phyloP scores from a whole-genome alignment of 2,329 filamentous ascomycete genomes.

The Lachnum nothofagi region DNA sequence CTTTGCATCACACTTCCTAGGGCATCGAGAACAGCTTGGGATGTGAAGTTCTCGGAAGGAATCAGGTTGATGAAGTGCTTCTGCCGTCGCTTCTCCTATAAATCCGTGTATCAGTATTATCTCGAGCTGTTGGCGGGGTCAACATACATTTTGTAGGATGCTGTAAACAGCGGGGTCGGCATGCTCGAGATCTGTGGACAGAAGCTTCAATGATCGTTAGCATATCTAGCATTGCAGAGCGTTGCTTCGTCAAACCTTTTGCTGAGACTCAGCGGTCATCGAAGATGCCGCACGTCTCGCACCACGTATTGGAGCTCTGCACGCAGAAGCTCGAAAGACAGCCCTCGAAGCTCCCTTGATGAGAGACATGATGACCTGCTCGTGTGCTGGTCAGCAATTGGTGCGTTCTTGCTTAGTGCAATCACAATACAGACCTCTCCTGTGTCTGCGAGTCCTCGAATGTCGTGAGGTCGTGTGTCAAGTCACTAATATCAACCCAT shows the following conservation, averaged over 20 bases:
- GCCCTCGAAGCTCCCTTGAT: conserved; percentile 28
- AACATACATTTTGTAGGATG: conserved; percentile 78
- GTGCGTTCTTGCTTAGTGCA: no score
- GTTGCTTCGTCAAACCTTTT: conserved; percentile 43
- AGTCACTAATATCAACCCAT: no score
- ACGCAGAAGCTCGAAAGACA: conserved; percentile 20
- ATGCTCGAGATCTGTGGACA: conserved; percentile 72
- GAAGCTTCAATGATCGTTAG: conserved; percentile 51
- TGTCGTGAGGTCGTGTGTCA: no score
- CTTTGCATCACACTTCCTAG: conserved; percentile 94
- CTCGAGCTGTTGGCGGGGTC: neutral
- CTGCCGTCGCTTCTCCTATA: conserved; percentile 86
- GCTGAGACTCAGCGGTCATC: conserved; percentile 48
- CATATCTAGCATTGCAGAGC: conserved; percentile 2
- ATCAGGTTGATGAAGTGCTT: conserved; percentile 99
- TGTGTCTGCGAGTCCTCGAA: no score
- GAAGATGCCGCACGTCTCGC: conserved; percentile 28
- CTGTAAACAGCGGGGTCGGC: conserved; percentile 82
- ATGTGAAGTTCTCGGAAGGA: conserved; percentile 93
- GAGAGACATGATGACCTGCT: conserved; percentile 29
- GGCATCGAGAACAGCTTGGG: conserved; percentile 84
- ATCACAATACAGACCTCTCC: no score
- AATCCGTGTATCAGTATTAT: conserved; percentile 7
- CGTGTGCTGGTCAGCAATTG: conserved; percentile 6
- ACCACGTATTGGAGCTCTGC: conserved; percentile 24